A percentile compares a stretch with the other conserved stretches of the same genome.
Evolutionary conservation across 805 yeast genomes (phyloP).

Genomic region (Metschnikowia proteae): DNA sequence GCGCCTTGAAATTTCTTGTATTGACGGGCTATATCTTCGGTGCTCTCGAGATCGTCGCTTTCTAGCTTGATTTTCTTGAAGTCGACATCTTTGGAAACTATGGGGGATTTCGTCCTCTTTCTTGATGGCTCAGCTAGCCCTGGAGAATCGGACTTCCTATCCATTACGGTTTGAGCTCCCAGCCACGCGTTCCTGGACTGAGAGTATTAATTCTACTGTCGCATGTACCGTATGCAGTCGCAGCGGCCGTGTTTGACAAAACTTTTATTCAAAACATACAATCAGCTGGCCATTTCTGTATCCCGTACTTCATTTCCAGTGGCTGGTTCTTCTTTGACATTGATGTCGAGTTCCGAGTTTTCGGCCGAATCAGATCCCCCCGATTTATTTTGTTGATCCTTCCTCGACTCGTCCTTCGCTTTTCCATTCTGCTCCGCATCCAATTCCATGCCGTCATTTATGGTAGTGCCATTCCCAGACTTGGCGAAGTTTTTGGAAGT

Average conservation of each 20-base stretch:
- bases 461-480: background rate
- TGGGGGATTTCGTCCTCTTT: slow-evolving; percentile 16
- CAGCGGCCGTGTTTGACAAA: background rate
- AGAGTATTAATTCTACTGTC: background rate
- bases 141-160: background rate
- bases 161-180: background rate
- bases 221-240: background rate
- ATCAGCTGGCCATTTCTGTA: slow-evolving; percentile 1
- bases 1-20: slow-evolving; percentile 33
- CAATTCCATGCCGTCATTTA: slow-evolving; percentile 1
- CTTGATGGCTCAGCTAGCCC: slow-evolving; percentile 3
- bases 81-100: slow-evolving; percentile 8
- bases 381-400: background rate
- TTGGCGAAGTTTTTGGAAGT: background rate
- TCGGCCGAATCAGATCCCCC: background rate
- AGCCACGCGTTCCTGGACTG: background rate
- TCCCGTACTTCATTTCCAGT: slow-evolving; percentile 2
- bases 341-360: background rate
- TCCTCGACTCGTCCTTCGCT: background rate
- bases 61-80: slow-evolving; percentile 11
- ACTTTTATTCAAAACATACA: background rate
- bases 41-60: slow-evolving; percentile 21
- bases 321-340: background rate
- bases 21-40: slow-evolving; percentile 34
- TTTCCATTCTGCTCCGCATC: background rate